phyloP scores from a whole-genome alignment of 202 grass and related monocot species.

The Eragrostis tef region DNA sequence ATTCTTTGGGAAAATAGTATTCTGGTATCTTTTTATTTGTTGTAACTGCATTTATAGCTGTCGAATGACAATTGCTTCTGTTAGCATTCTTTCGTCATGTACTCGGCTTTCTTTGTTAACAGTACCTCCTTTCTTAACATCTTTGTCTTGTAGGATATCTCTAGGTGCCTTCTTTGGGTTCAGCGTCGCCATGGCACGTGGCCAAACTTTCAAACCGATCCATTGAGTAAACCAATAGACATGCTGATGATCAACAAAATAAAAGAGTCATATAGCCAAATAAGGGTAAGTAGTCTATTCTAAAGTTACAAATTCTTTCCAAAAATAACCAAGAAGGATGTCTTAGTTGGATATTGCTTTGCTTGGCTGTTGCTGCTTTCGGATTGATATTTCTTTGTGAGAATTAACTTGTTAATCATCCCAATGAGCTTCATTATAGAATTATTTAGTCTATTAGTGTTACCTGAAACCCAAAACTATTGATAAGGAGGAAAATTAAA shows the following conservation, averaged over 20 bases:
- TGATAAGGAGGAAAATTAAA: constrained; percentile 15
- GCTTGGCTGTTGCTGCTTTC: background rate
- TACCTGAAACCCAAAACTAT: constrained; percentile 8
- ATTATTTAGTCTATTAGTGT: constrained; percentile 6
- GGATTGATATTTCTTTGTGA: background rate
- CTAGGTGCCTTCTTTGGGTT: constrained; percentile 92
- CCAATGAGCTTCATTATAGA: background rate
- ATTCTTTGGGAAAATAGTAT: background rate
- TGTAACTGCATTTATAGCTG: constrained; percentile 28
- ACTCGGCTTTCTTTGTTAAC: constrained; percentile 32
- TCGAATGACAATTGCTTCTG: constrained; percentile 8
- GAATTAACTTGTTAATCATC: background rate
- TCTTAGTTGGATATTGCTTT: constrained; percentile 10
- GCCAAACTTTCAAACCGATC: constrained; percentile 82
- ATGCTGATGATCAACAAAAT: constrained; percentile 96
- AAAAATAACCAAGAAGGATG: background rate
- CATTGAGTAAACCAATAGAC: constrained; percentile 79
- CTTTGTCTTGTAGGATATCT: constrained; percentile 74
- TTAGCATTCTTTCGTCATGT: constrained; percentile 7
- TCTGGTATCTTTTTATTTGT: background rate
- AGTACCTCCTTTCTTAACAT: constrained; percentile 18
- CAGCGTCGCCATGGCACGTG: constrained; percentile 77
- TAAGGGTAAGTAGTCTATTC: constrained; percentile 66
- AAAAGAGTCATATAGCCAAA: constrained; percentile 87
- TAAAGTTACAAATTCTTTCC: constrained; percentile 21